Conservation (phyloP, 176 grass and related monocot genomes). For the Triticum dicoccoides region DNA sequence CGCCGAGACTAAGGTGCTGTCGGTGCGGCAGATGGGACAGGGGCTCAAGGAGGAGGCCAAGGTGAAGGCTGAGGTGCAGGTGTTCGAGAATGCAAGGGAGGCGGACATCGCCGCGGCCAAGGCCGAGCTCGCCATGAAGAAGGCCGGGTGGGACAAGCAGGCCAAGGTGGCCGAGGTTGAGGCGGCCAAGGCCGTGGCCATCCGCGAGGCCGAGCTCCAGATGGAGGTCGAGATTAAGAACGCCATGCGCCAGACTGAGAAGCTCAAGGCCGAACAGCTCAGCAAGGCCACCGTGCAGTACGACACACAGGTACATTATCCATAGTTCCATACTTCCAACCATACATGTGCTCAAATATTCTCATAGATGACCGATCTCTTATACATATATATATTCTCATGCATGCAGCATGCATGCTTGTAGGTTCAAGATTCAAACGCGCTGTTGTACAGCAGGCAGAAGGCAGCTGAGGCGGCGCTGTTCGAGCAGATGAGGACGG, state of each 20-base stretch:
- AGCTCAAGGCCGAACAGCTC: constrained; percentile 10
- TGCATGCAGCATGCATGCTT: neutral
- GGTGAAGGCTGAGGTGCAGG: neutral
- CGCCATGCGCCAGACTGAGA: neutral
- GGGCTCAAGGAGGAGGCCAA: constrained; percentile 17
- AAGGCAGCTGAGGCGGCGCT: neutral
- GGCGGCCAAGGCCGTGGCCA: neutral
- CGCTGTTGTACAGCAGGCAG: neutral
- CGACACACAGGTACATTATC: neutral
- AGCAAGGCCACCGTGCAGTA: constrained; percentile 42
- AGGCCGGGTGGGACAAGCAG: constrained; percentile 8
- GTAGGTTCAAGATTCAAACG: neutral
- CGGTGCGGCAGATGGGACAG: constrained; percentile 46
- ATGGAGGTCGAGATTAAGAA: constrained; percentile 12
- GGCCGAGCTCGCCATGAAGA: neutral
- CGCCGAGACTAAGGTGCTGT: constrained; percentile 59
- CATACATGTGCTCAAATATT: neutral
- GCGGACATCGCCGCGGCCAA: constrained; percentile 2
- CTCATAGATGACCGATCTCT: neutral
- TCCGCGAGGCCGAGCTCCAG: constrained; percentile 9
- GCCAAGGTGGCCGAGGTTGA: constrained; percentile 12
- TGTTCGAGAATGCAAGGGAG: constrained; percentile 2
- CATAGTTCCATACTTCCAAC: too few species aligned
- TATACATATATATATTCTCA: neutral
- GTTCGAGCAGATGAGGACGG: constrained; percentile 18